phyloP scores from a whole-genome alignment of 495 filamentous ascomycete species.

The Trichocladium antarcticum region DNA sequence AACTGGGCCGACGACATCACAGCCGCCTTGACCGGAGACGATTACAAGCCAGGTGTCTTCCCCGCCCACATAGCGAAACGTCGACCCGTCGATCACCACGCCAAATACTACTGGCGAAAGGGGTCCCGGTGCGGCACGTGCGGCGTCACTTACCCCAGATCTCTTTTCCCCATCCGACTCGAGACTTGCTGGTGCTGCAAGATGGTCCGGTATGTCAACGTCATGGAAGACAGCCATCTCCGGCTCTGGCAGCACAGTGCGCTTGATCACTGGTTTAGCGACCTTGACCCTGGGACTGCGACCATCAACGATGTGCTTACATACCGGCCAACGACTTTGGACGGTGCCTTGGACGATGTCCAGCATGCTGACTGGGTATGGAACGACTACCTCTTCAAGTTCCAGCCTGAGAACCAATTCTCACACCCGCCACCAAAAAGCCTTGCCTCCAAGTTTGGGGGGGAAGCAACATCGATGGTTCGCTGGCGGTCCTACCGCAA shows the following conservation, averaged over 20 bases:
- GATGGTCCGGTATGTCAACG: conserved; percentile 7
- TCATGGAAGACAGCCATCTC: conserved; percentile 18
- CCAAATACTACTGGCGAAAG: conserved; percentile 1
- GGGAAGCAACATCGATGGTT: not conserved
- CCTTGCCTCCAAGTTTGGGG: too few species aligned
- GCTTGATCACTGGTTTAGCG: not conserved
- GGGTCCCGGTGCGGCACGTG: conserved; percentile 4
- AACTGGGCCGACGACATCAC: conserved; percentile 12
- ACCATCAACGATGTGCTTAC: not conserved
- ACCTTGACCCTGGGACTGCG: not conserved
- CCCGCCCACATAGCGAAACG: not conserved
- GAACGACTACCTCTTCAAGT: not conserved
- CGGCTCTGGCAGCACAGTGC: conserved; percentile 6
- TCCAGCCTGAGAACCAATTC: not conserved
- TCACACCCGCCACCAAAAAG: not conserved
- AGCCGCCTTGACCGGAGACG: conserved; percentile 18
- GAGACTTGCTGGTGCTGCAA: conserved; percentile 18
- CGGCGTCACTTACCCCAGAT: not conserved
- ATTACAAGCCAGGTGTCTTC: not conserved
- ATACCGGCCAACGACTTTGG: not conserved
- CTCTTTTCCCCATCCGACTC: conserved; percentile 1
- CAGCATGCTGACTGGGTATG: not conserved
- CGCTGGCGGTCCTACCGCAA: not conserved
- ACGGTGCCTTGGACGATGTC: not conserved
- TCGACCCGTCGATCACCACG: not conserved